A percentile compares a stretch with the other conserved stretches of the same genome.
phyloP scores from a whole-genome alignment of 2,329 filamentous ascomycete species.

The Arachnopeziza araneosa region DNA sequence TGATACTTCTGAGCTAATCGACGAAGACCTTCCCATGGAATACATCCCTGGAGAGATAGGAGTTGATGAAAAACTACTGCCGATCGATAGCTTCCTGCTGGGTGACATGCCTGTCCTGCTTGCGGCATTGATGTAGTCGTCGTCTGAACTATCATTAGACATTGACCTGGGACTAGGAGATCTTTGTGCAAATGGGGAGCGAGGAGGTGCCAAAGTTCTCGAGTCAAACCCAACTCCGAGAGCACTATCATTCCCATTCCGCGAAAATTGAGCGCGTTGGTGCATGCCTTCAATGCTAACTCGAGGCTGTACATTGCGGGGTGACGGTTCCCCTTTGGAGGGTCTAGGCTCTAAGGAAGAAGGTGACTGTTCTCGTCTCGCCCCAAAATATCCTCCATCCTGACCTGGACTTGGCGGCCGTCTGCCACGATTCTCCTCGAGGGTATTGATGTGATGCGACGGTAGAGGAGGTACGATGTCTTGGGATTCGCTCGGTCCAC shows the following conservation, averaged over 20 bases:
- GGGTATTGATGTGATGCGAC: conserved; percentile 3
- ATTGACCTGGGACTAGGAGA: conserved; percentile 58
- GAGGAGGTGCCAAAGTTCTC: conserved; percentile 39
- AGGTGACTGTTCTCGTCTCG: conserved; percentile 53
- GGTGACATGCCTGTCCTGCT: conserved; percentile 54
- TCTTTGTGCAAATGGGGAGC: conserved; percentile 37
- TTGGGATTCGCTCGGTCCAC: conserved; percentile 30
- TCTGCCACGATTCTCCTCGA: conserved; percentile 21
- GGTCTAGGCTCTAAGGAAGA: conserved; percentile 38
- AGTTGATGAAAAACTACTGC: conserved; percentile 57
- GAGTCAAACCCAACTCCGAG: conserved; percentile 32
- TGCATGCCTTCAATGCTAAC: conserved; percentile 27
- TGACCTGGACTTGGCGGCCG: conserved; percentile 13
- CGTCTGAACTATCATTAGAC: conserved; percentile 62
- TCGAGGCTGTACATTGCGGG: conserved; percentile 12
- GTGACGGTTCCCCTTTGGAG: not conserved
- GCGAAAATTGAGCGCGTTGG: conserved; percentile 16
- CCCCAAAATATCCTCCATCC: conserved; percentile 38
- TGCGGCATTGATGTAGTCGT: conserved; percentile 52
- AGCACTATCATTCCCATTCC: conserved; percentile 19
- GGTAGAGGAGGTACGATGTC: conserved; percentile 6
- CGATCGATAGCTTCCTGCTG: conserved; percentile 71
- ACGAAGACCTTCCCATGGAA: conserved; percentile 61
- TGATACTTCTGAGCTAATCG: conserved; percentile 76
- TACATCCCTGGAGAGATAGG: conserved; percentile 23